Evolutionary conservation across 1,284 basidiomycete species (phyloP).

Genomic region (Apiotrichum laibachii): DNA sequence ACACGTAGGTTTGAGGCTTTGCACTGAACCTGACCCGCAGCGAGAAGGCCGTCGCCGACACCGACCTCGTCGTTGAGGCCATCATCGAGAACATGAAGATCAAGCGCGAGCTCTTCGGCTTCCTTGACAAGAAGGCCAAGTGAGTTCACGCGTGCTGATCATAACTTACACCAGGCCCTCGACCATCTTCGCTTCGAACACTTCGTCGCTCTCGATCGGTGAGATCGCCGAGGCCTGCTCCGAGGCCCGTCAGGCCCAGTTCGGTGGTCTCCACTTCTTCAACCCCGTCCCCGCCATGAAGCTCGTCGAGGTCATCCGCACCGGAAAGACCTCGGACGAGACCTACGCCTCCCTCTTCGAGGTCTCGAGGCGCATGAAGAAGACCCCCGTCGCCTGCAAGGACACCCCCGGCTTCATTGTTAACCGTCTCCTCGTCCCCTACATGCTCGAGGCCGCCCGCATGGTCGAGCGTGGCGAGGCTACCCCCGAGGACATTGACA

Average conservation of each 20-base stretch:
- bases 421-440: constrained; percentile 57
- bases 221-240: constrained; percentile 55
- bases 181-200: constrained; percentile 58
- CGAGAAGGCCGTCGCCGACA: constrained; percentile 52
- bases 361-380: constrained; percentile 56
- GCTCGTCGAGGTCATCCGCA: constrained; percentile 58
- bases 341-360: constrained; percentile 54
- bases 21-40: constrained; percentile 17
- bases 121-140: constrained; percentile 56
- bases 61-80: constrained; percentile 60
- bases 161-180: constrained; percentile 19
- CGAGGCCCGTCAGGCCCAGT: constrained; percentile 49
- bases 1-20: constrained; percentile 43
- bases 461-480: constrained; percentile 61
- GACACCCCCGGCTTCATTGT: constrained; percentile 60
- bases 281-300: constrained; percentile 58
- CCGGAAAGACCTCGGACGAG: constrained; percentile 54
- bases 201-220: constrained; percentile 56
- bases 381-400: constrained; percentile 57
- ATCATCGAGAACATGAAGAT: constrained; percentile 60
- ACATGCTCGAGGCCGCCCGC: constrained; percentile 58
- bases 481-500: constrained; percentile 58
- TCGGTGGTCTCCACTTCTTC: constrained; percentile 59
- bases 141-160: constrained; percentile 17
- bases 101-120: constrained; percentile 58